Evolutionary conservation across 805 yeast genomes (phyloP).

Genomic region (Dipodascopsis tothii): DNA sequence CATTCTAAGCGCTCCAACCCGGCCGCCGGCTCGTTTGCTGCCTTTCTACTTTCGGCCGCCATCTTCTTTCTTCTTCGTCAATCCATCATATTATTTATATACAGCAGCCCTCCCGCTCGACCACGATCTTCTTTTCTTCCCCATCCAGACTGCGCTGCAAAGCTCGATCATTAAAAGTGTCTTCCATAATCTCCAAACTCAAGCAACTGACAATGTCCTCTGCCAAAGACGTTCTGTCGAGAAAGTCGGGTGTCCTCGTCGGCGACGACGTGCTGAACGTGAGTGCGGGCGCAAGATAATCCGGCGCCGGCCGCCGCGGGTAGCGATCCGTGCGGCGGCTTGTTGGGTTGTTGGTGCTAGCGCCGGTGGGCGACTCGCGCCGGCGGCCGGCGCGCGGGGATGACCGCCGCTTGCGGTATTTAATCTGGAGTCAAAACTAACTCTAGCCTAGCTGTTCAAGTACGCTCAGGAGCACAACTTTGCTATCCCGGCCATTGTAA

Average conservation of each 20-base stretch:
- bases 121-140: neutral
- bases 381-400: too few relatives aligned
- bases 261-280: slow-evolving; percentile 82
- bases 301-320: too few relatives aligned
- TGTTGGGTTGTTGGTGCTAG: neutral
- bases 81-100: neutral
- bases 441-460: slow-evolving; percentile 45
- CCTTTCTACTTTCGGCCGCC: neutral
- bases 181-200: neutral
- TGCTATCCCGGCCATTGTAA: slow-evolving; percentile 87
- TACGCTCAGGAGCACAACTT: slow-evolving; percentile 89
- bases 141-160: neutral
- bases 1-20: neutral
- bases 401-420: too few relatives aligned
- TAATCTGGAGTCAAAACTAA: too few relatives aligned
- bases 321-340: too few relatives aligned
- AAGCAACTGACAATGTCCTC: slow-evolving; percentile 14
- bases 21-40: neutral
- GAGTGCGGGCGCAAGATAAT: slow-evolving; percentile 9
- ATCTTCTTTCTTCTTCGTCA: neutral
- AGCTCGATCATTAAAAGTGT: neutral
- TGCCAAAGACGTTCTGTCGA: slow-evolving; percentile 65
- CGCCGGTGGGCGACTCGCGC: too few relatives aligned
- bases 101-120: too few relatives aligned
- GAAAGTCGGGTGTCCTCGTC: slow-evolving; percentile 96